phyloP scores from a whole-genome alignment of 2,329 filamentous ascomycete species.

The Atkinsonella texensis region DNA sequence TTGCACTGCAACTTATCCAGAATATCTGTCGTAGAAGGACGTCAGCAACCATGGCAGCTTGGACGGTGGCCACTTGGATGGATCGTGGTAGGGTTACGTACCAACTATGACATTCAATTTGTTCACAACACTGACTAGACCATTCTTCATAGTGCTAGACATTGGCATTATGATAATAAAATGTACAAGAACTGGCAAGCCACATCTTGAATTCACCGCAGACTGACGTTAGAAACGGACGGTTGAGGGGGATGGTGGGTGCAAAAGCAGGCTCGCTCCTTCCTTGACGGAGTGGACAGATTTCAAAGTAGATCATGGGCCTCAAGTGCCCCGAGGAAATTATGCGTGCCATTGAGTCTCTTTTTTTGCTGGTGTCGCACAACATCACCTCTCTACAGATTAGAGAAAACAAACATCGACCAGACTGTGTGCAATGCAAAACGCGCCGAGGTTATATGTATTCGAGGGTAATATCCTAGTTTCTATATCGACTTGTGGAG shows the following conservation, averaged over 20 bases:
- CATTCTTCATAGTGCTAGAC: background rate
- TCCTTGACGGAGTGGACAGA: too few relatives aligned
- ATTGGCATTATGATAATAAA: background rate
- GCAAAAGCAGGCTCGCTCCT: too few relatives aligned
- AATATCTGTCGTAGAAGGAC: constrained; percentile 14
- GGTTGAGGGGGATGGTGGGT: too few relatives aligned
- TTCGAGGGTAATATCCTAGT: background rate
- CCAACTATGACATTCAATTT: constrained; percentile 2
- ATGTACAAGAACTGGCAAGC: too few relatives aligned
- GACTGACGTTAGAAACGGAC: too few relatives aligned
- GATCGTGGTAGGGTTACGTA: background rate
- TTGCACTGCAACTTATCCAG: constrained; percentile 14
- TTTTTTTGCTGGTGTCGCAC: background rate
- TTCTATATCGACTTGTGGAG: background rate
- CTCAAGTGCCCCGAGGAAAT: too few relatives aligned
- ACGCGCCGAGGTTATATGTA: background rate
- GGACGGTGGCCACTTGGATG: background rate
- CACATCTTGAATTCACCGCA: too few relatives aligned
- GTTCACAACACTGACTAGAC: background rate
- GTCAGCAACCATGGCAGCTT: background rate
- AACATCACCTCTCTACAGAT: background rate
- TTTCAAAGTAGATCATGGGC: too few relatives aligned
- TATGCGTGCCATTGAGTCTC: background rate
- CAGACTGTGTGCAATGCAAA: background rate
- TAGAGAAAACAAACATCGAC: background rate